Evolutionary conservation across 2,329 filamentous ascomycete genomes (phyloP).

Genomic region (Aspergillus amoenus): DNA sequence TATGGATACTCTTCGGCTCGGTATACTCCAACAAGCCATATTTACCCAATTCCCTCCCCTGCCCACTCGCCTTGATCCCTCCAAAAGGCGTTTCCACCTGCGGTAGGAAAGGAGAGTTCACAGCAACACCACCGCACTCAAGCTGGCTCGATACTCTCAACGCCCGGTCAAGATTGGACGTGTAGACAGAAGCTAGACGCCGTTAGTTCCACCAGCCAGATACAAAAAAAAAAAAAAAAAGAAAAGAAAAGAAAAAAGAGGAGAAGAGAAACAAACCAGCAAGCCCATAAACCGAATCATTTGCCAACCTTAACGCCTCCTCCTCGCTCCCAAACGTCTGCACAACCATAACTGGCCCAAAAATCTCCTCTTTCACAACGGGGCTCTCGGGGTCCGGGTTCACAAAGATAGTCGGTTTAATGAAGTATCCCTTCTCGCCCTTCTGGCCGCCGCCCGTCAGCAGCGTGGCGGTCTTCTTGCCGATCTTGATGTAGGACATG

Average conservation of each 20-base stretch:
- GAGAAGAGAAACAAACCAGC: not conserved
- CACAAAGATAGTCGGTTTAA: constrained; percentile 14
- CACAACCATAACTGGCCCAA: constrained; percentile 11
- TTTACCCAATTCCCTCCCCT: constrained; percentile 3
- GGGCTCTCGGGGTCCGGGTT: constrained; percentile 4
- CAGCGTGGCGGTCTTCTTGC: constrained; percentile 1
- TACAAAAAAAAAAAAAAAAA: too few relatives aligned
- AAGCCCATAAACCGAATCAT: constrained; percentile 8
- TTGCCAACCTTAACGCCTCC: constrained; percentile 9
- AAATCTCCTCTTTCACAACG: constrained; percentile 11
- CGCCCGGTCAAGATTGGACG: constrained; percentile 6
- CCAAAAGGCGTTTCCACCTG: constrained; percentile 7
- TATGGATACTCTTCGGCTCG: constrained; percentile 9
- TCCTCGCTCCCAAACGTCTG: constrained; percentile 12
- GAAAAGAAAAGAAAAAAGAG: not conserved
- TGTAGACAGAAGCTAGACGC: constrained; percentile 2
- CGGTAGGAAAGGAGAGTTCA: constrained; percentile 14
- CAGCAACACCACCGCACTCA: constrained; percentile 11
- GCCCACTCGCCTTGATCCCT: constrained; percentile 3
- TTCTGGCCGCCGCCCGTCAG: constrained; percentile 7
- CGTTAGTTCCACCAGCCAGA: not conserved
- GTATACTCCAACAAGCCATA: constrained; percentile 6
- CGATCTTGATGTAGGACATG: constrained; percentile 9
- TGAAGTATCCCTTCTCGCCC: constrained; percentile 6
- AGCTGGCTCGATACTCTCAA: constrained; percentile 9